A percentile compares a stretch with the other conserved stretches of the same genome.
These are phyloP conservation scores for Dactylellina cionopaga DNA, from an alignment of 2,329 filamentous ascomycete genomes.

Conservation along the genomic window DNA sequence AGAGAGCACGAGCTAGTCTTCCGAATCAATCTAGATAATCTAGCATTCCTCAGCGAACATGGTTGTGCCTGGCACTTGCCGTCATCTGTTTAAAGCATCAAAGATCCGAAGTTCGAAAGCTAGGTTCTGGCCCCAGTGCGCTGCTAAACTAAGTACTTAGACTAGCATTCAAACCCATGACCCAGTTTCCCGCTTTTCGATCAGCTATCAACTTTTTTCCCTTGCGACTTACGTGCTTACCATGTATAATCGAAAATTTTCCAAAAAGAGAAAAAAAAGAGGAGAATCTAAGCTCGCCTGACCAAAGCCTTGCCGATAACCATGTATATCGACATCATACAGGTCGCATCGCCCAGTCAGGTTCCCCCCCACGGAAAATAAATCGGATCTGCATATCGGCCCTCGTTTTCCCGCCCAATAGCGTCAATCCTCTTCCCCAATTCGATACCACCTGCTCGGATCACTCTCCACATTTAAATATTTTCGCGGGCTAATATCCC, in stretches of 20 bases:
- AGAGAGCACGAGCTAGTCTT: too few relatives aligned
- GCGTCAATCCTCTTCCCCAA: conserved; percentile 2
- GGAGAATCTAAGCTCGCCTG: conserved; percentile 10
- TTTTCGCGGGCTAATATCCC: conserved; percentile 29
- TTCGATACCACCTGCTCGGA: conserved; percentile 38
- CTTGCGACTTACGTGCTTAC: too few relatives aligned
- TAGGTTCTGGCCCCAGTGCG: too few relatives aligned
- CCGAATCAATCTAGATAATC: too few relatives aligned
- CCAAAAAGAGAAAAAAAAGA: neutral
- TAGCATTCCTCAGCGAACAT: conserved; percentile 13
- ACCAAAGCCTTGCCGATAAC: neutral
- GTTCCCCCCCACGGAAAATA: neutral
- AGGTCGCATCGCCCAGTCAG: neutral
- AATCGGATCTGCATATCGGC: conserved; percentile 19
- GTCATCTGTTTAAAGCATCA: conserved; percentile 13
- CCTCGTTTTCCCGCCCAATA: conserved; percentile 19
- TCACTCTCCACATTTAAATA: conserved; percentile 1
- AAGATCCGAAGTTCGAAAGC: conserved; percentile 14
- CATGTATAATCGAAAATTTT: too few relatives aligned
- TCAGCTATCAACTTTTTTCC: neutral
- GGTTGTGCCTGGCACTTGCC: conserved; percentile 16
- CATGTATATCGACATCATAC: neutral
- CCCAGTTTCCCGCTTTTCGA: neutral
- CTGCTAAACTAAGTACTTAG: too few relatives aligned
- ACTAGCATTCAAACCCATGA: neutral